Percentiles rank a stretch among this genome's conserved stretches.
Conservation (phyloP, 768 basidiomycete genomes). For the Trametes coccinea region DNA sequence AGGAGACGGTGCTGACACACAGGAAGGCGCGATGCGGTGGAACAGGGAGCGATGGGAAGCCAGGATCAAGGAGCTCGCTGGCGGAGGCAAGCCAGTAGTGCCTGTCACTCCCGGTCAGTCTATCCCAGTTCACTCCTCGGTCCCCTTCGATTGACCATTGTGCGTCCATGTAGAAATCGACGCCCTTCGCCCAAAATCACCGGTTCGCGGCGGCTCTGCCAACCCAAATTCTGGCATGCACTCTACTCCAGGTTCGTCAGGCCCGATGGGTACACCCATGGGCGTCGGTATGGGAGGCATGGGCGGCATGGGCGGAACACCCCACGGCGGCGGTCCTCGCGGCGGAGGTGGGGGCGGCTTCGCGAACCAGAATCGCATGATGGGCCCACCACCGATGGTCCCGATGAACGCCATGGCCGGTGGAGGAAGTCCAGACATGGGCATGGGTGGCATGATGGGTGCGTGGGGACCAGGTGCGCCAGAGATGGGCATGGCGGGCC, state of each 20-base stretch:
- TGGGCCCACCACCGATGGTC: conserved; percentile 42
- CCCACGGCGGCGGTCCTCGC: conserved; percentile 5
- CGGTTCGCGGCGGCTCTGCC: conserved; percentile 47
- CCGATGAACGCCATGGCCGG: conserved; percentile 38
- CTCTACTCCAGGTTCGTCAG: conserved; percentile 11
- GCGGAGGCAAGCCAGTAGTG: conserved; percentile 60
- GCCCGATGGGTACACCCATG: conserved; percentile 35
- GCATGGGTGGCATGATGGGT: conserved; percentile 34
- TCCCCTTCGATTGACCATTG: neutral
- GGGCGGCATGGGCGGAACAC: neutral
- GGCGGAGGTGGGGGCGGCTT: conserved; percentile 23
- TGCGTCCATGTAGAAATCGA: conserved; percentile 62
- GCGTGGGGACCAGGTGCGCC: conserved; percentile 19
- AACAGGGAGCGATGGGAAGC: conserved; percentile 66
- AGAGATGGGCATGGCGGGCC: conserved; percentile 23
- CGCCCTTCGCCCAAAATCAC: conserved; percentile 81
- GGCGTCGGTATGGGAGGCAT: conserved; percentile 24
- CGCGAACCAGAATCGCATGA: conserved; percentile 25
- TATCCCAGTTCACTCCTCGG: neutral
- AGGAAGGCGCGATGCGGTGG: conserved; percentile 49
- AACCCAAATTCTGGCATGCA: conserved; percentile 30
- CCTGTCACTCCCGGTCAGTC: conserved; percentile 55
- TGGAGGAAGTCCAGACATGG: conserved; percentile 20
- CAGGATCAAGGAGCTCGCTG: conserved; percentile 53
- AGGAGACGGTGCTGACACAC: neutral